Evolutionary conservation across 1,139 yeast genomes (phyloP).

Genomic region (Martiniozyma asiatica): DNA sequence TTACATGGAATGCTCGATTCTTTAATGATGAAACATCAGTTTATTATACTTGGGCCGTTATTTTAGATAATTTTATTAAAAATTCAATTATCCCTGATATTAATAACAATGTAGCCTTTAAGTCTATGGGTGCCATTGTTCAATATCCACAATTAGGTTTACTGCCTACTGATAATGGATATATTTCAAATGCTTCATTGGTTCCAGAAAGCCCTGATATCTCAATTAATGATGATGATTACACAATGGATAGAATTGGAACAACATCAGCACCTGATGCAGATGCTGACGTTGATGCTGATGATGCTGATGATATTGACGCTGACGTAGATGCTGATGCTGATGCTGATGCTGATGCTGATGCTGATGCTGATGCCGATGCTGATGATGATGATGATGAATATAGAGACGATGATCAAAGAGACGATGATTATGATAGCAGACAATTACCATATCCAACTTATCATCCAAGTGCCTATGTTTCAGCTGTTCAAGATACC

Average conservation of each 20-base stretch:
- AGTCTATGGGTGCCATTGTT: slow-evolving; percentile 30
- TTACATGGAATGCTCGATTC: slow-evolving; percentile 80
- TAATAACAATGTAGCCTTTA: slow-evolving; percentile 23
- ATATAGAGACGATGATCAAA: slow-evolving; percentile 15
- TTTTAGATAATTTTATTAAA: slow-evolving; percentile 51
- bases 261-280: slow-evolving; percentile 1
- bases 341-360: slow-evolving; percentile 5
- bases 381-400: slow-evolving; percentile 21
- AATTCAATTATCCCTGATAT: slow-evolving; percentile 44
- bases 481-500: slow-evolving; percentile 17
- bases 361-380: slow-evolving; percentile 9
- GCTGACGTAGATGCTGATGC: slow-evolving; percentile 19
- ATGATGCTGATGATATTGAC: slow-evolving; percentile 12
- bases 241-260: too few relatives aligned
- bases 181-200: too few relatives aligned
- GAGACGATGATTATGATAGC: slow-evolving; percentile 24
- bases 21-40: slow-evolving; percentile 63
- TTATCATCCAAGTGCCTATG: slow-evolving; percentile 18
- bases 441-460: slow-evolving; percentile 12
- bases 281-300: slow-evolving; percentile 2
- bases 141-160: slow-evolving; percentile 66
- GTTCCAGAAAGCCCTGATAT: too few relatives aligned
- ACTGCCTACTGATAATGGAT: slow-evolving; percentile 29
- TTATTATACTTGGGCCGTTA: slow-evolving; percentile 60
- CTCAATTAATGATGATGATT: too few relatives aligned